Evolutionary conservation across 2,329 filamentous ascomycete species (phyloP).

Genomic region (Arthrobotrys megalospora): DNA sequence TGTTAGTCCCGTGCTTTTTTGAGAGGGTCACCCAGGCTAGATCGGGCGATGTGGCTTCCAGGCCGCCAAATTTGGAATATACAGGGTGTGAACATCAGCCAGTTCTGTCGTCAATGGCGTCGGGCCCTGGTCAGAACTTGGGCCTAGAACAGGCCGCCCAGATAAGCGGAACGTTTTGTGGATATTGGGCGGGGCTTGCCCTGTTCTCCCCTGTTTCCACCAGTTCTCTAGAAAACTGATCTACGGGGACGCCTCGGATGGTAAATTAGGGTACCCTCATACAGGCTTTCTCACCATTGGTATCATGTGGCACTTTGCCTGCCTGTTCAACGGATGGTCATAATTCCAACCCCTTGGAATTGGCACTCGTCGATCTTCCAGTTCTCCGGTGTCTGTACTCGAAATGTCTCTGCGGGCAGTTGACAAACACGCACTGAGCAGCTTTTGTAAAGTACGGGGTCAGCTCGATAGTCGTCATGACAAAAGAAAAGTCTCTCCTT

Average conservation of each 20-base stretch:
- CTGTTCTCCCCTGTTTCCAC: constrained; percentile 29
- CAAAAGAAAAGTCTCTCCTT: too few relatives aligned
- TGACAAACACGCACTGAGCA: not conserved
- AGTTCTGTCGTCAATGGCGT: constrained; percentile 45
- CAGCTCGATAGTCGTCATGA: too few relatives aligned
- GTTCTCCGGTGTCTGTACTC: not conserved
- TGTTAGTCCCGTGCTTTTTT: constrained; percentile 21
- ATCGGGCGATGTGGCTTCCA: constrained; percentile 40
- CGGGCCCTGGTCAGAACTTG: constrained; percentile 15
- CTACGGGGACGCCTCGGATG: constrained; percentile 48
- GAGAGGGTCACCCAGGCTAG: not conserved
- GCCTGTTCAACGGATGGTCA: constrained; percentile 2
- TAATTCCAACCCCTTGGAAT: constrained; percentile 50
- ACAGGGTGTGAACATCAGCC: not conserved
- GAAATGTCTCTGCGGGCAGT: not conserved
- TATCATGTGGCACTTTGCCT: constrained; percentile 32
- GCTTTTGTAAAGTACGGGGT: not conserved
- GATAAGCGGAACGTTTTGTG: constrained; percentile 56
- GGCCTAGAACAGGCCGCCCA: constrained; percentile 45
- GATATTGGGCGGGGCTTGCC: constrained; percentile 38
- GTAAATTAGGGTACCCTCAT: constrained; percentile 6
- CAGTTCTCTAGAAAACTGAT: constrained; percentile 25
- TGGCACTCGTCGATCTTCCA: constrained; percentile 23
- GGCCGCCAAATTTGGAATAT: constrained; percentile 31
- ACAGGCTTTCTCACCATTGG: constrained; percentile 1